Conservation (phyloP, 164 flowering plant genomes). For the Umbellularia californica region DNA sequence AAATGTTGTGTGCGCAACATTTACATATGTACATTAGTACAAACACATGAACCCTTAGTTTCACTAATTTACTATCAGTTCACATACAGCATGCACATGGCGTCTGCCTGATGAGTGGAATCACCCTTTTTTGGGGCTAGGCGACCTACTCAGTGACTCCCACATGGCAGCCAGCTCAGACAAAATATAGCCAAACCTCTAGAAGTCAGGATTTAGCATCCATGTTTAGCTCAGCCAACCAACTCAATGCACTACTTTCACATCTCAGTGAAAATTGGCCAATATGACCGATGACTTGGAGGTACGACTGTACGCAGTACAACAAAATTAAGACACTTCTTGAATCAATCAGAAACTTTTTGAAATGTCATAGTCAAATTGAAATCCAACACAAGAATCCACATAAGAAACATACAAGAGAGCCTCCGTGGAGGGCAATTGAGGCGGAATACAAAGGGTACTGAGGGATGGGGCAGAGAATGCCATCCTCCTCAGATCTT, state of each 20-base stretch:
- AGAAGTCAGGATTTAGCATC: not conserved
- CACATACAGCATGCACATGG: not conserved
- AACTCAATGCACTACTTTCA: not conserved
- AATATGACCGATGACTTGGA: not conserved
- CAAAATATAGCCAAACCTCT: not conserved
- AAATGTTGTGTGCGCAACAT: too few relatives aligned
- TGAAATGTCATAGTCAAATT: not conserved
- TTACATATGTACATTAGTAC: too few relatives aligned
- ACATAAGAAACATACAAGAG: slow-evolving; percentile 56
- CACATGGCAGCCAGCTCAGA: not conserved
- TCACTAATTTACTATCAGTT: not conserved
- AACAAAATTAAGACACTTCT: not conserved
- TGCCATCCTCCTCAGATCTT: slow-evolving; percentile 88
- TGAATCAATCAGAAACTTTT: not conserved
- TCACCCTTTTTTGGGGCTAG: not conserved
- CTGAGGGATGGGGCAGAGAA: slow-evolving; percentile 97
- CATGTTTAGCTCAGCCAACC: not conserved
- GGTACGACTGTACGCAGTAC: not conserved
- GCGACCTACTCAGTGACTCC: too few relatives aligned
- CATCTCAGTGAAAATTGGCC: not conserved
- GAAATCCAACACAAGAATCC: not conserved
- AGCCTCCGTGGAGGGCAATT: slow-evolving; percentile 95
- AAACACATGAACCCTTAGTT: too few relatives aligned
- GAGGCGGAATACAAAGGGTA: slow-evolving; percentile 99
- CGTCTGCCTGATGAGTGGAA: not conserved